Conservation (phyloP, 2,329 filamentous ascomycete species). For the Phaeophleospora eucalypticola region DNA sequence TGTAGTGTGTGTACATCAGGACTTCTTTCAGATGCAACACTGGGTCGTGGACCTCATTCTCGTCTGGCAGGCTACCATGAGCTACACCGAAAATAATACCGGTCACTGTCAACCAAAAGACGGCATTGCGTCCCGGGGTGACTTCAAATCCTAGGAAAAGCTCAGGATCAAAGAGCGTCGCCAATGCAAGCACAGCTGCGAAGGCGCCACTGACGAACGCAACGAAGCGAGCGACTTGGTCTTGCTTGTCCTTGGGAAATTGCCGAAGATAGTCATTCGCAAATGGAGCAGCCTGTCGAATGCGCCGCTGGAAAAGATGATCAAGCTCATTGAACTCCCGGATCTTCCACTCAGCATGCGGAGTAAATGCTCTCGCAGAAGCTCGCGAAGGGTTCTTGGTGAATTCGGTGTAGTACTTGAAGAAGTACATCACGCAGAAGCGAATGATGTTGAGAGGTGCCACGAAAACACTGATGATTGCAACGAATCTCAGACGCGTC, state of each 20-base stretch:
- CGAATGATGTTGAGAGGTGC: conserved; percentile 86
- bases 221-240: conserved; percentile 77
- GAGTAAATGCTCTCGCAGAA: conserved; percentile 85
- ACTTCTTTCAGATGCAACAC: conserved; percentile 85
- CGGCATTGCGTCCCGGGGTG: conserved; percentile 76
- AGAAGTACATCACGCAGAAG: conserved; percentile 83
- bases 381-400: conserved; percentile 87
- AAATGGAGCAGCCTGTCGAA: conserved; percentile 93
- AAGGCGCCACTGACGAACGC: conserved; percentile 85
- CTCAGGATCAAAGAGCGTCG: conserved; percentile 84
- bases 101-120: conserved; percentile 86
- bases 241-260: conserved; percentile 91
- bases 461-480: conserved; percentile 78
- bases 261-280: conserved; percentile 90
- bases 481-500: conserved; percentile 74
- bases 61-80: conserved; percentile 75
- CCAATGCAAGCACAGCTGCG: conserved; percentile 76
- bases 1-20: conserved; percentile 88
- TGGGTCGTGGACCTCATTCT: conserved; percentile 85
- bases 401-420: conserved; percentile 95
- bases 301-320: conserved; percentile 82
- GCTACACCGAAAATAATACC: conserved; percentile 79
- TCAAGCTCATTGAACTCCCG: conserved; percentile 95
- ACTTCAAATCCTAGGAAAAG: conserved; percentile 89
- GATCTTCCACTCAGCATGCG: conserved; percentile 95